Conservation (phyloP, 306 rosid genomes). For the Nissolia schottii region DNA sequence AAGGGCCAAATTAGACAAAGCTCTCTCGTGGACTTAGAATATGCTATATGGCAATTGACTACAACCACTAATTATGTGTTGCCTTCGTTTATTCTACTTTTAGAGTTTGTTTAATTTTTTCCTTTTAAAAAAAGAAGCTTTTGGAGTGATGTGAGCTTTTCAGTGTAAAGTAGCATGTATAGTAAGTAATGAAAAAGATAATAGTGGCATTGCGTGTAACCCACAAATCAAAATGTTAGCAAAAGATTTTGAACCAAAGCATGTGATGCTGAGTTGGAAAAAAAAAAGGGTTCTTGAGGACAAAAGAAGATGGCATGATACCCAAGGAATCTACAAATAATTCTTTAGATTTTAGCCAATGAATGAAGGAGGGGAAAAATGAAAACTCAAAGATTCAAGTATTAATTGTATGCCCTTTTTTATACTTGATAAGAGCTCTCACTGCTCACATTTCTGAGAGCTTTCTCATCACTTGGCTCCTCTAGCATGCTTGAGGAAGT, state of each 20-base stretch:
- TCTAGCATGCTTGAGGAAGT: conserved; percentile 19
- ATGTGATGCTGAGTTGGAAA: conserved; percentile 47
- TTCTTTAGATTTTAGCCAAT: neutral
- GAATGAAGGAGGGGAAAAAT: neutral
- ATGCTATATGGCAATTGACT: conserved; percentile 21
- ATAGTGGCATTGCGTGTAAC: conserved; percentile 45
- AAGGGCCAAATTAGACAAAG: conserved; percentile 20
- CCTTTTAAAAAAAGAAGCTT: conserved; percentile 36
- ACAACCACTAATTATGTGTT: conserved; percentile 28
- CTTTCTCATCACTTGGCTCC: conserved; percentile 21
- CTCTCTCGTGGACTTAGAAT: conserved; percentile 5
- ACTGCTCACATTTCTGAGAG: conserved; percentile 45
- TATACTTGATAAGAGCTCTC: conserved; percentile 60
- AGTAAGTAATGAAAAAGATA: conserved; percentile 9
- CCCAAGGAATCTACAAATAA: conserved; percentile 26
- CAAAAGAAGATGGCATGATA: conserved; percentile 14
- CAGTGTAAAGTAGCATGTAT: conserved; percentile 18
- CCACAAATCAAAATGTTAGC: conserved; percentile 35
- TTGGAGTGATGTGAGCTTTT: conserved; percentile 32
- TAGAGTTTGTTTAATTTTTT: conserved; percentile 3
- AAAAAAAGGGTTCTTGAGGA: conserved; percentile 25
- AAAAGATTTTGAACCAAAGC: conserved; percentile 31
- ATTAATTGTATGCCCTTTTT: conserved; percentile 24
- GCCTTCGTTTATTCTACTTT: conserved; percentile 22
- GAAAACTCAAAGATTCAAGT: conserved; percentile 20